These are phyloP conservation scores for Fusarium keratoplasticum DNA, from an alignment of 2,329 filamentous ascomycete species.

Conservation along the genomic window DNA sequence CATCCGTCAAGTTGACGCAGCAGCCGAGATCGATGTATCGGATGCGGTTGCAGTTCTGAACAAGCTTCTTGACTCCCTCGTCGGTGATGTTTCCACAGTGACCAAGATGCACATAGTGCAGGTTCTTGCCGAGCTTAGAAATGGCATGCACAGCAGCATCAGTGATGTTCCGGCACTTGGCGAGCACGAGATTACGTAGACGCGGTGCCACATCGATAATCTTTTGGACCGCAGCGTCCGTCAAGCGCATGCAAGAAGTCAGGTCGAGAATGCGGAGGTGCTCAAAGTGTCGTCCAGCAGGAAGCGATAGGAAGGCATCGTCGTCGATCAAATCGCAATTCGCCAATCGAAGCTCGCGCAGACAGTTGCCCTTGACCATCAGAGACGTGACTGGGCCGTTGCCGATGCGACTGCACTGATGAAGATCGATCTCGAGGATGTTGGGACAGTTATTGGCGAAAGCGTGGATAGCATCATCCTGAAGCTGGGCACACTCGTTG, in stretches of 20 bases:
- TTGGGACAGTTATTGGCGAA: slow-evolving; percentile 91
- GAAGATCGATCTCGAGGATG: slow-evolving; percentile 95
- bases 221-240: slow-evolving; percentile 87
- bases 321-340: slow-evolving; percentile 89
- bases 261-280: slow-evolving; percentile 93
- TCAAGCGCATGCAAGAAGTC: slow-evolving; percentile 86
- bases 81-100: slow-evolving; percentile 95
- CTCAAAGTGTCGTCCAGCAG: slow-evolving; percentile 78
- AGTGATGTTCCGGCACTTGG: slow-evolving; percentile 94
- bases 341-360: slow-evolving; percentile 91
- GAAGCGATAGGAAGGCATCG: slow-evolving; percentile 85
- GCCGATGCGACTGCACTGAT: slow-evolving; percentile 84
- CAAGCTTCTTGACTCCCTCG: slow-evolving; percentile 83
- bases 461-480: slow-evolving; percentile 82
- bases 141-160: slow-evolving; percentile 90
- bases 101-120: slow-evolving; percentile 96
- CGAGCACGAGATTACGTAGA: slow-evolving; percentile 90
- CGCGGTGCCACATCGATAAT: slow-evolving; percentile 90
- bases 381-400: slow-evolving; percentile 87
- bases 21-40: slow-evolving; percentile 98
- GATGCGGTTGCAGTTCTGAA: slow-evolving; percentile 90
- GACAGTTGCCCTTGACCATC: slow-evolving; percentile 79
- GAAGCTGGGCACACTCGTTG: slow-evolving; percentile 89
- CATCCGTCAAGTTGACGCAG: slow-evolving; percentile 88
- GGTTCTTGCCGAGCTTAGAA: slow-evolving; percentile 89